A percentile compares a stretch with the other conserved stretches of the same genome.
Conservation (phyloP, 2,329 filamentous ascomycete genomes). For the Xenoacremonium recifei region DNA sequence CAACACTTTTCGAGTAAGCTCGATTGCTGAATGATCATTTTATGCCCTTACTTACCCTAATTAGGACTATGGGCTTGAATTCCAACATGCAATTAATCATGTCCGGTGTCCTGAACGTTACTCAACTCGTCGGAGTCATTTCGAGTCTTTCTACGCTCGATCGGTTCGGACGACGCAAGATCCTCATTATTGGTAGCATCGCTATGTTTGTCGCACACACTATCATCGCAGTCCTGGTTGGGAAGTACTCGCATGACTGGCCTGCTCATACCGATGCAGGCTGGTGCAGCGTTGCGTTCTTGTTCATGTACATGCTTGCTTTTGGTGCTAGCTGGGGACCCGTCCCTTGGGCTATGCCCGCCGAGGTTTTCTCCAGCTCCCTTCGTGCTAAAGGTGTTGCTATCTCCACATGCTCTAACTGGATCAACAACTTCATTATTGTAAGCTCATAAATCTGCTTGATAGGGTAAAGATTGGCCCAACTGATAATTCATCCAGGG, state of each 20-base stretch:
- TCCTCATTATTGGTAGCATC: conserved; percentile 43
- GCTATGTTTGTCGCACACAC: conserved; percentile 49
- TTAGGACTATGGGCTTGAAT: conserved; percentile 46
- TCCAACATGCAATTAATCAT: conserved; percentile 36
- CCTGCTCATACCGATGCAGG: conserved; percentile 44
- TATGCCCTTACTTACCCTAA: neutral
- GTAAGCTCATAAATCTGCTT: conserved; percentile 11
- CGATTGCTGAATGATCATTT: neutral
- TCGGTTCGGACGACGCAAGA: conserved; percentile 43
- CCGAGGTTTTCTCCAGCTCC: conserved; percentile 62
- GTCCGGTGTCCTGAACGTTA: conserved; percentile 40
- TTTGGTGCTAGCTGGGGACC: conserved; percentile 61
- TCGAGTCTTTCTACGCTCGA: conserved; percentile 35
- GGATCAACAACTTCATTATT: conserved; percentile 63
- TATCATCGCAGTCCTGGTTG: conserved; percentile 52
- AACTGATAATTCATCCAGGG: conserved; percentile 30
- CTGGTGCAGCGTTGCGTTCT: conserved; percentile 51
- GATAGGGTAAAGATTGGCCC: too few species aligned
- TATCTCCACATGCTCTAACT: conserved; percentile 57
- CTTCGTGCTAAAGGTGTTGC: conserved; percentile 63
- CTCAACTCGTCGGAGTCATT: conserved; percentile 38
- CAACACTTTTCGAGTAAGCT: conserved; percentile 50
- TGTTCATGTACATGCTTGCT: conserved; percentile 17
- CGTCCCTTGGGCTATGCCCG: conserved; percentile 45
- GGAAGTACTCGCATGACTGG: conserved; percentile 48